phyloP scores from a whole-genome alignment of 2,329 filamentous ascomycete species.

The Botrytis fabae region DNA sequence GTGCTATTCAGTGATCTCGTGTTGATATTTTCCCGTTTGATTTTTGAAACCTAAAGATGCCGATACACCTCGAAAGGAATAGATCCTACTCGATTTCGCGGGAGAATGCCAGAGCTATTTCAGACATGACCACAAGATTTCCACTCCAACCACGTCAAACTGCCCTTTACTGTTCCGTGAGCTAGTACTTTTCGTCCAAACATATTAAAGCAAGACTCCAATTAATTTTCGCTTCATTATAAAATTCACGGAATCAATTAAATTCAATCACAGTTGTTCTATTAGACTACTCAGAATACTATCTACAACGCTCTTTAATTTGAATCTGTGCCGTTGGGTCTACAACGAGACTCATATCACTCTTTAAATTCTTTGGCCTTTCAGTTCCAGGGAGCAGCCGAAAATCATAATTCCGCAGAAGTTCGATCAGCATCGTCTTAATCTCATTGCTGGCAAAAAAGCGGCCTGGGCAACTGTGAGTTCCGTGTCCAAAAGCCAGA shows the following conservation, averaged over 20 bases:
- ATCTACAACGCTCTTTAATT: background rate
- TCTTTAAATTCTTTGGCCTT: constrained; percentile 11
- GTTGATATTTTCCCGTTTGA: background rate
- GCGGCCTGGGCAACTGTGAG: constrained; percentile 46
- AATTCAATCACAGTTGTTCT: background rate
- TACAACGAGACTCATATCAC: constrained; percentile 18
- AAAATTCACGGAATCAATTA: background rate
- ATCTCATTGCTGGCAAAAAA: constrained; percentile 44
- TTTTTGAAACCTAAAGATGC: too few species aligned
- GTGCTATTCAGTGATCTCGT: background rate
- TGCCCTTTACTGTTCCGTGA: background rate
- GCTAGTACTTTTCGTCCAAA: background rate
- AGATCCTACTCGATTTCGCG: background rate
- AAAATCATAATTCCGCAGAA: constrained; percentile 40
- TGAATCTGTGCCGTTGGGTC: constrained; percentile 15
- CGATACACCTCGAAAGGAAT: too few species aligned
- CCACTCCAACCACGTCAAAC: background rate
- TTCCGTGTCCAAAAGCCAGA: constrained; percentile 44
- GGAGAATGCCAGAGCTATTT: background rate
- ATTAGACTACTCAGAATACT: background rate
- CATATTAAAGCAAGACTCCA: background rate
- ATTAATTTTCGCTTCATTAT: background rate
- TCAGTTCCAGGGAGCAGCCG: background rate
- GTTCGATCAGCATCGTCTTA: constrained; percentile 39
- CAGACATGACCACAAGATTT: background rate